A percentile compares a stretch with the other conserved stretches of the same genome.
Conservation (phyloP, 2,329 filamentous ascomycete genomes). For the Pseudogymnoascus sp. region DNA sequence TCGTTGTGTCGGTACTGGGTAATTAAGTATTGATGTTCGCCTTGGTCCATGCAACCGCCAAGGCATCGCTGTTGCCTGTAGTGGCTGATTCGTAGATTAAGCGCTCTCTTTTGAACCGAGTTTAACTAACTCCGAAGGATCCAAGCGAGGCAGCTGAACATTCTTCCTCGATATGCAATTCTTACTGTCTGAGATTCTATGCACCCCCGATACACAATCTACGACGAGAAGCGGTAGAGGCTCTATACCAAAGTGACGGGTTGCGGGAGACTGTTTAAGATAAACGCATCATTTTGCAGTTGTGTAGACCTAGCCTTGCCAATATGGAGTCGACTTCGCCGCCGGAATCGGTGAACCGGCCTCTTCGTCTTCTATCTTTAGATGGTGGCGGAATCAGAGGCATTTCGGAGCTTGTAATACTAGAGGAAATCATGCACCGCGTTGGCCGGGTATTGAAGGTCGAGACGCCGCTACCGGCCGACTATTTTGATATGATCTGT, state of each 20-base stretch:
- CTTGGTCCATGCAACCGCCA: neutral
- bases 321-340: neutral
- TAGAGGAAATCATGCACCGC: slow-evolving; percentile 17
- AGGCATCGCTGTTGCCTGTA: too few species aligned
- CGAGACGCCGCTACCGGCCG: neutral
- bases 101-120: neutral
- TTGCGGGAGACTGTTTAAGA: neutral
- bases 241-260: neutral
- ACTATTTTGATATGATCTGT: slow-evolving; percentile 10
- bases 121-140: neutral
- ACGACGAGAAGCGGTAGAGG: neutral
- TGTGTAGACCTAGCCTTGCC: neutral
- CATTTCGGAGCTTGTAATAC: slow-evolving; percentile 19
- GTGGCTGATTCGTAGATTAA: neutral
- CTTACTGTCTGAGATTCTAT: neutral
- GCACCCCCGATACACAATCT: neutral
- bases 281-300: neutral
- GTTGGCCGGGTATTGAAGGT: slow-evolving; percentile 7
- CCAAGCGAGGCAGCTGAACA: neutral
- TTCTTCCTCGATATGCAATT: neutral
- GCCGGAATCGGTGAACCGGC: neutral
- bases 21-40: neutral
- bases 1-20: neutral
- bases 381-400: slow-evolving; percentile 22
- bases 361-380: slow-evolving; percentile 17